Evolutionary conservation across 495 filamentous ascomycete species (phyloP).

Genomic region (Hyaloscypha finlandica): DNA sequence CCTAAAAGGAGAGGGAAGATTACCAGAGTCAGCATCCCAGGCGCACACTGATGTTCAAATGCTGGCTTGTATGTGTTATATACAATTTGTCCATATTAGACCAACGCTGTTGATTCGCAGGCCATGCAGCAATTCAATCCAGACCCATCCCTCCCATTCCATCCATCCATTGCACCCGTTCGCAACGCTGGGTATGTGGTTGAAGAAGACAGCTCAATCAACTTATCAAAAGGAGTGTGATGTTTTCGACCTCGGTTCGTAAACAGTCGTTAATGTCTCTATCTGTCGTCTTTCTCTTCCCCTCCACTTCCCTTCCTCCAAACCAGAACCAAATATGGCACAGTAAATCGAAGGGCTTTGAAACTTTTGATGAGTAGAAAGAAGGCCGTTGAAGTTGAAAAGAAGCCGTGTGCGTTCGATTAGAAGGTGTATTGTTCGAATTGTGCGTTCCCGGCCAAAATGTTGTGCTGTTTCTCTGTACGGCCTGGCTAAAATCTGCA

Average conservation of each 20-base stretch:
- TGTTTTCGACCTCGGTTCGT: background rate
- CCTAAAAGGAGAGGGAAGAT: background rate
- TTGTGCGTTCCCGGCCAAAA: conserved; percentile 2
- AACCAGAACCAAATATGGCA: conserved; percentile 3
- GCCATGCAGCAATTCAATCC: conserved; percentile 14
- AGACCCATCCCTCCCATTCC: conserved; percentile 1
- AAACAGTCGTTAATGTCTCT: conserved; percentile 7
- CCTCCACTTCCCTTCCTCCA: background rate
- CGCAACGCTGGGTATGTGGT: conserved; percentile 4
- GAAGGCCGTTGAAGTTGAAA: background rate
- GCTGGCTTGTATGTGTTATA: conserved; percentile 24
- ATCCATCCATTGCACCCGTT: background rate
- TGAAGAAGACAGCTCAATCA: background rate
- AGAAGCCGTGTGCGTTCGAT: conserved; percentile 9
- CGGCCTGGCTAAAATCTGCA: background rate
- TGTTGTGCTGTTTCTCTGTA: conserved; percentile 4
- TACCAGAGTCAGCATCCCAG: background rate
- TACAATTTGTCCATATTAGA: conserved; percentile 24
- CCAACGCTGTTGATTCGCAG: conserved; percentile 21
- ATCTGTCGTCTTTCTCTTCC: background rate
- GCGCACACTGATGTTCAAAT: conserved; percentile 9
- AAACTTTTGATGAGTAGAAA: conserved; percentile 7
- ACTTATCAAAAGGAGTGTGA: background rate
- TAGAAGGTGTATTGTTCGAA: conserved; percentile 21
- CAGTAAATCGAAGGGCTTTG: conserved; percentile 1